These are phyloP conservation scores for Ascochyta clinopodiicola DNA, from an alignment of 2,329 filamentous ascomycete species.

Conservation along the genomic window DNA sequence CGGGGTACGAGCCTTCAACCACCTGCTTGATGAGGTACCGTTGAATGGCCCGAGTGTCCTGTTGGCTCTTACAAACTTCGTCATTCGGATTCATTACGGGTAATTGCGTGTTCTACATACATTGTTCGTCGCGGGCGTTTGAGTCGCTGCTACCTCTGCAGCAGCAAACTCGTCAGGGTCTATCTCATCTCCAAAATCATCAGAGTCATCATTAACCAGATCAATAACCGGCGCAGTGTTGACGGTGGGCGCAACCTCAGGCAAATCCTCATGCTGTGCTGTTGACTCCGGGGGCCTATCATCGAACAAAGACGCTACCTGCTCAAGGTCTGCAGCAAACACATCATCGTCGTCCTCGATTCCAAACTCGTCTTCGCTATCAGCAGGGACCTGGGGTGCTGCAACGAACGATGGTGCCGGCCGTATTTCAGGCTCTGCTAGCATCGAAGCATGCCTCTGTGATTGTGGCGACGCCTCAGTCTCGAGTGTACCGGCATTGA, in stretches of 20 bases:
- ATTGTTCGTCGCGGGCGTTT: conserved; percentile 58
- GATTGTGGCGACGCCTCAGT: conserved; percentile 16
- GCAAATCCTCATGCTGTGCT: conserved; percentile 5
- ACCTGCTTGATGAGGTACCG: conserved; percentile 83
- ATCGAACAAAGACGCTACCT: conserved; percentile 64
- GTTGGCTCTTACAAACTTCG: conserved; percentile 74
- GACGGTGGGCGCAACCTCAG: not conserved
- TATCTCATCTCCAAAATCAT: conserved; percentile 72
- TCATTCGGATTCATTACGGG: conserved; percentile 41
- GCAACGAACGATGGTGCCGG: not conserved
- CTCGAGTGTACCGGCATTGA: conserved; percentile 24
- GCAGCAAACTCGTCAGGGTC: conserved; percentile 75
- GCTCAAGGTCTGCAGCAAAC: conserved; percentile 64
- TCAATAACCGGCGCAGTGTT: conserved; percentile 28
- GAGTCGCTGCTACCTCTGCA: conserved; percentile 74
- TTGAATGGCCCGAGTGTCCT: conserved; percentile 77
- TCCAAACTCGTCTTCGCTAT: conserved; percentile 54
- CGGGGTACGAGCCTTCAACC: conserved; percentile 71
- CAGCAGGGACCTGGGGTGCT: conserved; percentile 9
- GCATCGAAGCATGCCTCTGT: conserved; percentile 12
- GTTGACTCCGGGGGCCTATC: conserved; percentile 41
- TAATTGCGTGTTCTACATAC: conserved; percentile 59
- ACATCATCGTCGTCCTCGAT: conserved; percentile 56
- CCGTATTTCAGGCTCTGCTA: conserved; percentile 15
- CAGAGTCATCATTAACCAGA: conserved; percentile 55